Conservation (phyloP, 1,139 yeast genomes). For the Pneumocystis murina region DNA sequence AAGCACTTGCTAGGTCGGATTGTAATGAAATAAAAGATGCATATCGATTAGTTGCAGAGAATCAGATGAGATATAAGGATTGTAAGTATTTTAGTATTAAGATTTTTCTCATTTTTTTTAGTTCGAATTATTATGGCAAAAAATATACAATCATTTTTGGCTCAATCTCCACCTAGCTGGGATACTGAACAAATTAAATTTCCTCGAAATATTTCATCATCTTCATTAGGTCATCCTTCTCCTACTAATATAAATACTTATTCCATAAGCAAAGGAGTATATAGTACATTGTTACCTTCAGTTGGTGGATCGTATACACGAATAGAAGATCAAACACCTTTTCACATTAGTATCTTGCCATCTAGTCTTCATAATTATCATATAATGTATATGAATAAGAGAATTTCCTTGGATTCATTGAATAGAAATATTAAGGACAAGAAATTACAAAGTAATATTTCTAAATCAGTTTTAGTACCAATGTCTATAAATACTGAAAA, state of each 20-base stretch:
- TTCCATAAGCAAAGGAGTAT: neutral
- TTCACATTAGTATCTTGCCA: neutral
- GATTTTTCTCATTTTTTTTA: slow-evolving; percentile 19
- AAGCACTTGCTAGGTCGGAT: slow-evolving; percentile 42
- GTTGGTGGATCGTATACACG: neutral
- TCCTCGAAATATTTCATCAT: slow-evolving; percentile 29
- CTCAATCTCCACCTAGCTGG: slow-evolving; percentile 27
- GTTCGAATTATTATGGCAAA: slow-evolving; percentile 2
- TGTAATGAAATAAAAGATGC: slow-evolving; percentile 72
- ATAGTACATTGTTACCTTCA: neutral
- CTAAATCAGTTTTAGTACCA: neutral
- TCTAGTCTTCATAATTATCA: neutral
- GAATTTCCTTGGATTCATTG: neutral
- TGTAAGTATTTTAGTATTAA: slow-evolving; percentile 26
- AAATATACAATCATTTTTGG: slow-evolving; percentile 12
- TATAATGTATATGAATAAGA: neutral
- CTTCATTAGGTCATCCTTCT: neutral
- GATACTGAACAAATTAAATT: slow-evolving; percentile 32
- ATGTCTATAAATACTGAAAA: slow-evolving; percentile 3
- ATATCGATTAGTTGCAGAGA: slow-evolving; percentile 74
- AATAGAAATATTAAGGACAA: neutral
- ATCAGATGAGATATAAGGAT: slow-evolving; percentile 32
- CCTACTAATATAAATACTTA: neutral
- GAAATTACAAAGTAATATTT: neutral
- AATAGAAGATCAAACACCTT: neutral